Evolutionary conservation across 495 filamentous ascomycete species (phyloP), one percentile per base, ranked within the genome.

Genomic region (Cenococcum geophilum): DNA sequence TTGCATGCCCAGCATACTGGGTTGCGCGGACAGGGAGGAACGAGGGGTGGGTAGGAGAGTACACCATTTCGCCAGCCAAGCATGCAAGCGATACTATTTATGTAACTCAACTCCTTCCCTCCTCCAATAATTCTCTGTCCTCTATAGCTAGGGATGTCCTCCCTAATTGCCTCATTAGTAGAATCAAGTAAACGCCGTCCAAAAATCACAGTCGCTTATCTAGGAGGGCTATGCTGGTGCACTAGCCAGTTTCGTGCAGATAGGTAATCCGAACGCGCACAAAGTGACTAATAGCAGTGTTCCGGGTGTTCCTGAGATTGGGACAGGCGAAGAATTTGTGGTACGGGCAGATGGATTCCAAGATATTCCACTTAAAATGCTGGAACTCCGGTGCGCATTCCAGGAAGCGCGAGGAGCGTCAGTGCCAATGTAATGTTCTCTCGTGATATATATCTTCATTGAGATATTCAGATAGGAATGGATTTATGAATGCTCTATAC

Each of bases 1-100:
- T 85, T 18, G 76, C 83, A 1, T 85, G 83, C 66, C 82, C 83
- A 1, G 77, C 76, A 2, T 82, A 79, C 60, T 85, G 81, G 82
- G 74, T 81, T 64, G 74, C 81, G 0, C 70, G 69, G 9, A 74
- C 74, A 5, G 79, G 79, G 8, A 64, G 66, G 27, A 71, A 6
- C 6, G 27, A 68, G 11, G 74, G 79, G 1, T 84, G 80, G 68
- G 58, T 84, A 25, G 81, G 78, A 6, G 81, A 85, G 65, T 86
- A 85, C 61, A 79, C 76, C 0, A 84, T 85, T 58, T 62, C 70
- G 20, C 83, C 83, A 1, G 83, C 82, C 5, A 81, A 73, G 54
- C 83, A 86, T 71, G 83, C 75, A 2, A 79, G 76, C 64, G 83
- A 85, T 73, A 80, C 79, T 8, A 75, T 78, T 45, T 85, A 78